A percentile compares a stretch with the other conserved stretches of the same genome.
Evolutionary conservation across 2,329 filamentous ascomycete genomes (phyloP).

Genomic region (Dryadomyces sulphureus): DNA sequence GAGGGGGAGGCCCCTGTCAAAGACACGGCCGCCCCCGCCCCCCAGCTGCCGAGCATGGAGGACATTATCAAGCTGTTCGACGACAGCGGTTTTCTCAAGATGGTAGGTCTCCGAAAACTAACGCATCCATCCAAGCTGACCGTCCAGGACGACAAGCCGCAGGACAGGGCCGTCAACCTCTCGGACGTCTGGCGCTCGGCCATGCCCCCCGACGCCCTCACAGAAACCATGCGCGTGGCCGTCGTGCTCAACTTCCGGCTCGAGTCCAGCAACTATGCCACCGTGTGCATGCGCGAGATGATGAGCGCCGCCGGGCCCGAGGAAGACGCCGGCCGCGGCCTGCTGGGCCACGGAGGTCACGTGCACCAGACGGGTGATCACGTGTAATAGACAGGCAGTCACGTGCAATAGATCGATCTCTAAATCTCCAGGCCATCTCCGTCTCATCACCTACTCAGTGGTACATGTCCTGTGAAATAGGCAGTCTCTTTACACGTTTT

Average conservation of each 20-base stretch:
- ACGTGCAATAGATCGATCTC: too few species aligned
- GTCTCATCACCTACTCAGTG: too few species aligned
- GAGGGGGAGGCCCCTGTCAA: too few species aligned
- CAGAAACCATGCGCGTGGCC: conserved; percentile 18
- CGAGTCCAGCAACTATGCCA: conserved; percentile 22
- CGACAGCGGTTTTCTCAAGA: not conserved
- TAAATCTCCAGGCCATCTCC: too few species aligned
- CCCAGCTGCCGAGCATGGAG: not conserved
- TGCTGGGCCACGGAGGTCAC: conserved; percentile 2
- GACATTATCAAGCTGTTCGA: conserved; percentile 1
- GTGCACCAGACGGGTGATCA: too few species aligned
- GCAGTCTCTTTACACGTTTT: not conserved
- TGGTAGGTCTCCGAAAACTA: too few species aligned
- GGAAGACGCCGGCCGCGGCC: not conserved
- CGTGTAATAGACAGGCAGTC: too few species aligned
- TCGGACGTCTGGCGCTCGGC: conserved; percentile 7
- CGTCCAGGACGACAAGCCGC: too few species aligned
- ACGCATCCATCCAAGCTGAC: too few species aligned
- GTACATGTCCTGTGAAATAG: too few species aligned
- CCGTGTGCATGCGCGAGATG: conserved; percentile 22
- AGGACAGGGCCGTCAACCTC: conserved; percentile 8
- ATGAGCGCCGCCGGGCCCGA: conserved; percentile 9
- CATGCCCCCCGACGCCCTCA: conserved; percentile 3
- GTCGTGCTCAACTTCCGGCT: conserved; percentile 22
- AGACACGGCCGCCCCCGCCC: too few species aligned